Evolutionary conservation across 768 basidiomycete species (phyloP).

Genomic region (Cubamyces lactineus): DNA sequence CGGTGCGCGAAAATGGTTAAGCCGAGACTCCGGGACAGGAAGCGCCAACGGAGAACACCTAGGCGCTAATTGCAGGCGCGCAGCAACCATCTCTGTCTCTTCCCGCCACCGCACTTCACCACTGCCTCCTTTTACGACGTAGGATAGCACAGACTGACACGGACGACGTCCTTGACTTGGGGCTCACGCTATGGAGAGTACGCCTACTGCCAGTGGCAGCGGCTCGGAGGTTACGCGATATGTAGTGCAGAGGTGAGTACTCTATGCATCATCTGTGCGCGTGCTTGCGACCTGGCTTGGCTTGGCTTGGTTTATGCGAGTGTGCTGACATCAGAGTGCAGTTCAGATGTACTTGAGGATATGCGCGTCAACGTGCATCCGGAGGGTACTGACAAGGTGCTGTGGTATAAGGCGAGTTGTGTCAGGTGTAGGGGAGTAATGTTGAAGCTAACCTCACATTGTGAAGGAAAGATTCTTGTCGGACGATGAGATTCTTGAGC

Average conservation of each 20-base stretch:
- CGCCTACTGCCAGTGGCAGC: background rate
- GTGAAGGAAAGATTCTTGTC: constrained; percentile 71
- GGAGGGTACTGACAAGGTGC: constrained; percentile 57
- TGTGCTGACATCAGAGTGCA: constrained; percentile 32
- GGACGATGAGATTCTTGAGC: constrained; percentile 77
- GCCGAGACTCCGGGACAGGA: too few relatives aligned
- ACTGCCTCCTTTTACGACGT: too few relatives aligned
- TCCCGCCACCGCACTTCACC: background rate
- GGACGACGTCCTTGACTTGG: too few relatives aligned
- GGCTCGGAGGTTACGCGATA: constrained; percentile 17
- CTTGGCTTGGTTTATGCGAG: background rate
- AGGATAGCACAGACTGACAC: too few relatives aligned
- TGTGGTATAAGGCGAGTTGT: constrained; percentile 74
- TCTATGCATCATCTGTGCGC: background rate
- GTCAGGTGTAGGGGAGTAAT: constrained; percentile 10
- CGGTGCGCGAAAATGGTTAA: too few relatives aligned
- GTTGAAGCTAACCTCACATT: constrained; percentile 16
- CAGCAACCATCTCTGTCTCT: constrained; percentile 10
- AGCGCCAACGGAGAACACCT: too few relatives aligned
- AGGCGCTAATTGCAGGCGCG: background rate
- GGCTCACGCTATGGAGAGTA: too few relatives aligned
- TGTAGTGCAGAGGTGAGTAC: constrained; percentile 22
- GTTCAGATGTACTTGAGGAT: constrained; percentile 75
- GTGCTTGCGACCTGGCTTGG: background rate
- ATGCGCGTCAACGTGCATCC: constrained; percentile 66